These are phyloP conservation scores for Echria macrotheca DNA, from an alignment of 495 filamentous ascomycete species.

Conservation along the genomic window DNA sequence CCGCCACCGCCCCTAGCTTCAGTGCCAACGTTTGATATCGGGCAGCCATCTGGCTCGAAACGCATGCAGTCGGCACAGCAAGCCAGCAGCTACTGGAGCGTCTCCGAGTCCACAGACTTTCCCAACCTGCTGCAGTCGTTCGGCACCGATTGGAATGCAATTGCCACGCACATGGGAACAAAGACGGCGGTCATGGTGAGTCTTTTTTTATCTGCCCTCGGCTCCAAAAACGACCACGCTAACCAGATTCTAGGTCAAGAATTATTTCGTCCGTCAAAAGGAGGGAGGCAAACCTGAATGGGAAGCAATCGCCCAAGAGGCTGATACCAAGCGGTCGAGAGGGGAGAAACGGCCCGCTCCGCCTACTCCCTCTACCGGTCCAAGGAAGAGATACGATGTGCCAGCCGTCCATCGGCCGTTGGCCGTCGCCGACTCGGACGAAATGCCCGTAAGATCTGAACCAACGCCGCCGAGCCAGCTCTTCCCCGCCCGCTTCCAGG, in stretches of 20 bases:
- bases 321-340: slow-evolving; percentile 61
- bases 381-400: slow-evolving; percentile 43
- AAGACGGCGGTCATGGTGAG: slow-evolving; percentile 93
- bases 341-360: slow-evolving; percentile 72
- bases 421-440: slow-evolving; percentile 53
- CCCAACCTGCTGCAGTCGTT: slow-evolving; percentile 69
- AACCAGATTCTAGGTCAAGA: slow-evolving; percentile 66
- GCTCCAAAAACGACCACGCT: slow-evolving; percentile 22
- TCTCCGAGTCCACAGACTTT: slow-evolving; percentile 83
- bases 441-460: slow-evolving; percentile 42
- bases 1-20: slow-evolving; percentile 34
- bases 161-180: slow-evolving; percentile 80
- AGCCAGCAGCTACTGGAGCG: slow-evolving; percentile 96
- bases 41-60: slow-evolving; percentile 32
- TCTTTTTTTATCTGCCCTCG: slow-evolving; percentile 1
- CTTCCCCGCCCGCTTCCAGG: slow-evolving; percentile 37
- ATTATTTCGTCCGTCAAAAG: slow-evolving; percentile 79
- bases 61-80: slow-evolving; percentile 49
- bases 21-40: slow-evolving; percentile 37
- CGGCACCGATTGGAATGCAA: slow-evolving; percentile 81
- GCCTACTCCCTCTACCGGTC: slow-evolving; percentile 50
- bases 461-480: slow-evolving; percentile 25
- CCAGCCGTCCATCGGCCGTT: slow-evolving; percentile 49
- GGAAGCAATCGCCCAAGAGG: slow-evolving; percentile 60
- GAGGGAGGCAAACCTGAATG: slow-evolving; percentile 59